phyloP scores from a whole-genome alignment of 768 basidiomycete genomes.

The Russula sp. region DNA sequence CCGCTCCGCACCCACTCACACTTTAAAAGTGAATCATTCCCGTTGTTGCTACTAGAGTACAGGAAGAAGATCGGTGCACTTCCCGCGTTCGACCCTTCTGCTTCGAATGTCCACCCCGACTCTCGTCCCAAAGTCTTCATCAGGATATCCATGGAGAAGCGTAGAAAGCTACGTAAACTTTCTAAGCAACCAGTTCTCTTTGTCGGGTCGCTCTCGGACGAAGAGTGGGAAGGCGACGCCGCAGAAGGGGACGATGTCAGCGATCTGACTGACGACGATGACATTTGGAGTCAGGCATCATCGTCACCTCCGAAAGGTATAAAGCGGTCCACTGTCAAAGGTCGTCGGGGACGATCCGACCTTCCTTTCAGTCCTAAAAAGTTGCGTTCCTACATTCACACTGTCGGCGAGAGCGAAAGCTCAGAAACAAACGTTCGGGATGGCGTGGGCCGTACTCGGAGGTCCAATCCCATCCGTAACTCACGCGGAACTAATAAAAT shows the following conservation, averaged over 20 bases:
- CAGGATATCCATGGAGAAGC: conserved; percentile 32
- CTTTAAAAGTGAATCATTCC: neutral
- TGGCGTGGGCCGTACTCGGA: conserved; percentile 37
- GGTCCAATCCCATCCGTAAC: conserved; percentile 50
- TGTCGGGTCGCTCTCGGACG: conserved; percentile 35
- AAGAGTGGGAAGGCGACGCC: conserved; percentile 37
- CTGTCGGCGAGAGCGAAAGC: conserved; percentile 42
- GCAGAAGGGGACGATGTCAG: conserved; percentile 25
- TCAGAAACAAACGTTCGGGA: conserved; percentile 32
- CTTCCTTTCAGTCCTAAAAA: conserved; percentile 72
- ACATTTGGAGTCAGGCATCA: conserved; percentile 26
- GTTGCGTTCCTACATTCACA: conserved; percentile 44
- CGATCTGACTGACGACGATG: conserved; percentile 24
- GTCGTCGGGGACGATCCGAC: conserved; percentile 31
- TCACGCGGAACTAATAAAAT: conserved; percentile 37
- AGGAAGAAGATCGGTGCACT: conserved; percentile 45
- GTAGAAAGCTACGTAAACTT: conserved; percentile 24
- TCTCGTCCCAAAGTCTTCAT: conserved; percentile 50
- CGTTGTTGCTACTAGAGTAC: conserved; percentile 41
- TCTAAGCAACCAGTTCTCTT: conserved; percentile 9
- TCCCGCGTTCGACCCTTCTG: conserved; percentile 58
- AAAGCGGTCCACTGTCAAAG: conserved; percentile 23
- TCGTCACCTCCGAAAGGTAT: conserved; percentile 20
- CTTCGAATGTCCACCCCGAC: conserved; percentile 53
- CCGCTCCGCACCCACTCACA: neutral